A percentile compares a stretch with the other conserved stretches of the same genome.
These are phyloP conservation scores for Kernera saxatilis DNA, from an alignment of 345 rosid genomes.

Conservation along the genomic window DNA sequence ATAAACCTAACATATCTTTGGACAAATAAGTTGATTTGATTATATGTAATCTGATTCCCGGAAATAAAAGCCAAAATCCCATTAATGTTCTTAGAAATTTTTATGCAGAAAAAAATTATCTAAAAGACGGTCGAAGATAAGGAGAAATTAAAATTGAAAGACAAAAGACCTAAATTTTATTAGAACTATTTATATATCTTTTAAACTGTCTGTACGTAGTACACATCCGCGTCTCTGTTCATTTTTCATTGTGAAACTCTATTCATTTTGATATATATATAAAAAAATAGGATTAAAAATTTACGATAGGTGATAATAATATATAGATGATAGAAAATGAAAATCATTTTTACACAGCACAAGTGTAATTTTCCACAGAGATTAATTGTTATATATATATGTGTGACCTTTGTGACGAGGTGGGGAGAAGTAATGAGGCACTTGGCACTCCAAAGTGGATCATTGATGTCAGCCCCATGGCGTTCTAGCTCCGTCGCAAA, in stretches of 20 bases:
- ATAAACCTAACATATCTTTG: neutral
- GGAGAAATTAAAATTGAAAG: too few relatives aligned
- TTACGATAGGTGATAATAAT: neutral
- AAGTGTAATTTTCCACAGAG: neutral
- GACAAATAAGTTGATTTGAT: neutral
- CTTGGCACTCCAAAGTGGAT: constrained; percentile 97
- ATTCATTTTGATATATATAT: neutral
- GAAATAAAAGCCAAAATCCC: neutral
- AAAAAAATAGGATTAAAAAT: neutral
- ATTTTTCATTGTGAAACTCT: neutral
- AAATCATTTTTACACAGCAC: neutral
- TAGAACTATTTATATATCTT: too few relatives aligned
- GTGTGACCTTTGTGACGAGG: constrained; percentile 62
- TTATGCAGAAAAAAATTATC: too few relatives aligned
- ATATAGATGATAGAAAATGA: neutral
- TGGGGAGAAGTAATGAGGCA: constrained; percentile 78
- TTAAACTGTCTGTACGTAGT: too few relatives aligned
- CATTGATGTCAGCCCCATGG: constrained; percentile 81
- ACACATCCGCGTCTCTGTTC: neutral
- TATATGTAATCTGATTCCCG: neutral
- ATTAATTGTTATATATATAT: too few relatives aligned
- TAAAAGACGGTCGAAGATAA: too few relatives aligned
- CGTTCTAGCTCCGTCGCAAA: constrained; percentile 92
- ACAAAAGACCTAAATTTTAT: too few relatives aligned
- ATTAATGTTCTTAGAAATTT: too few relatives aligned